A percentile compares a stretch with the other conserved stretches of the same genome.
phyloP scores from a whole-genome alignment of 2,329 filamentous ascomycete species.

The Pseudocercospora cruenta region DNA sequence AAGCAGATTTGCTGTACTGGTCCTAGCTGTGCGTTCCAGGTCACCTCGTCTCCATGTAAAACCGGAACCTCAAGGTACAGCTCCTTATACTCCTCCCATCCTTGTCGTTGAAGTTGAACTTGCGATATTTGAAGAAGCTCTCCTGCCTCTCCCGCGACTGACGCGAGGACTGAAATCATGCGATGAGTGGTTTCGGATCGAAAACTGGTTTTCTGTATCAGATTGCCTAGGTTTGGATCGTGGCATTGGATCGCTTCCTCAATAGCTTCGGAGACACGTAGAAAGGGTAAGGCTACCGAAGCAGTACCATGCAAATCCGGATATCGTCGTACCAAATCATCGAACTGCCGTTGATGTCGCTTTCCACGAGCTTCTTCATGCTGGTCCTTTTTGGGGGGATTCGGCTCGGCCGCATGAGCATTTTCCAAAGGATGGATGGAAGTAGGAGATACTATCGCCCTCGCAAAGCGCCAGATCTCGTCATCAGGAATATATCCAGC shows the following conservation, averaged over 20 bases:
- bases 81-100: constrained; percentile 56
- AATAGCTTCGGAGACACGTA: constrained; percentile 39
- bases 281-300: constrained; percentile 21
- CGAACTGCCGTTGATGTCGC: constrained; percentile 25
- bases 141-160: constrained; percentile 57
- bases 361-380: neutral
- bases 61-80: constrained; percentile 54
- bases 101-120: constrained; percentile 56
- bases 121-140: constrained; percentile 61
- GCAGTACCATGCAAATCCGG: constrained; percentile 33
- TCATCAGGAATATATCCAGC: constrained; percentile 53
- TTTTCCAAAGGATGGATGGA: constrained; percentile 33
- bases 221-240: constrained; percentile 45
- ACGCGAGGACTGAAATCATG: constrained; percentile 40
- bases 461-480: constrained; percentile 48
- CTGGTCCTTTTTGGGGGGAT: neutral
- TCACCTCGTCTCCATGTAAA: constrained; percentile 51
- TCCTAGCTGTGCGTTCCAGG: constrained; percentile 60
- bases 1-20: constrained; percentile 61
- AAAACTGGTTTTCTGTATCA: constrained; percentile 63
- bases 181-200: constrained; percentile 43
- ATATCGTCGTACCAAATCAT: constrained; percentile 21
- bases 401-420: neutral
- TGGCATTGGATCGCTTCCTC: constrained; percentile 38
- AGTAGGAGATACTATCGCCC: neutral